A percentile compares a stretch with the other conserved stretches of the same genome.
Conservation (phyloP, 768 basidiomycete species). For the Rhodotorula paludigena region DNA sequence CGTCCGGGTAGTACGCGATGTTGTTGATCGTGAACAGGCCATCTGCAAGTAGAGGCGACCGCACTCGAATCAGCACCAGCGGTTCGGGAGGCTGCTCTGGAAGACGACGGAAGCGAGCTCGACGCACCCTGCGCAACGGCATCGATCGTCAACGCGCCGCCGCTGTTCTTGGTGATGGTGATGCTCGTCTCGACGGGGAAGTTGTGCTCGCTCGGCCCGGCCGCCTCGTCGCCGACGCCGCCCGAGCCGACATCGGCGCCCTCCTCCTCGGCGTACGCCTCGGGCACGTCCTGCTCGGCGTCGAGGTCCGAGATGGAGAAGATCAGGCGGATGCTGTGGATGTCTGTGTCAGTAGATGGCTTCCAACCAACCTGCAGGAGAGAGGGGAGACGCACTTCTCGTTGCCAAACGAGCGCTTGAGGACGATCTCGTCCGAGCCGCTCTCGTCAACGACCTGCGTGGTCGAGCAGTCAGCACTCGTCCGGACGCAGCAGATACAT, state of each 20-base stretch:
- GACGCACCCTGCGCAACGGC: slow-evolving; percentile 57
- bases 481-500: not conserved
- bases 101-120: no score
- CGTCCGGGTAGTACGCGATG: slow-evolving; percentile 74
- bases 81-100: not conserved
- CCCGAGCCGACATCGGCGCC: slow-evolving; percentile 45
- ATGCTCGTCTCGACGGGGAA: slow-evolving; percentile 75
- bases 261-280: slow-evolving; percentile 38
- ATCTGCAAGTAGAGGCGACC: slow-evolving; percentile 46
- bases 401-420: slow-evolving; percentile 81
- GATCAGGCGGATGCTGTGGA: slow-evolving; percentile 69
- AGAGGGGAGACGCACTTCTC: slow-evolving; percentile 62
- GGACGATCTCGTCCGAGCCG: slow-evolving; percentile 73
- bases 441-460: slow-evolving; percentile 62
- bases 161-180: slow-evolving; percentile 67
- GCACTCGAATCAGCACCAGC: not conserved
- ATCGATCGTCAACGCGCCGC: slow-evolving; percentile 71
- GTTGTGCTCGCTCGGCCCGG: slow-evolving; percentile 45
- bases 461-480: not conserved
- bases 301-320: slow-evolving; percentile 90
- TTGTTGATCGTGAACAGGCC: slow-evolving; percentile 82
- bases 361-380: not conserved
- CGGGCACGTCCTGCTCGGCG: slow-evolving; percentile 47
- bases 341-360: not conserved
- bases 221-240: slow-evolving; percentile 43